Evolutionary conservation across 495 filamentous ascomycete genomes (phyloP), one percentile per base, ranked within the genome.

Genomic region (Lasiosphaeria miniovina): DNA sequence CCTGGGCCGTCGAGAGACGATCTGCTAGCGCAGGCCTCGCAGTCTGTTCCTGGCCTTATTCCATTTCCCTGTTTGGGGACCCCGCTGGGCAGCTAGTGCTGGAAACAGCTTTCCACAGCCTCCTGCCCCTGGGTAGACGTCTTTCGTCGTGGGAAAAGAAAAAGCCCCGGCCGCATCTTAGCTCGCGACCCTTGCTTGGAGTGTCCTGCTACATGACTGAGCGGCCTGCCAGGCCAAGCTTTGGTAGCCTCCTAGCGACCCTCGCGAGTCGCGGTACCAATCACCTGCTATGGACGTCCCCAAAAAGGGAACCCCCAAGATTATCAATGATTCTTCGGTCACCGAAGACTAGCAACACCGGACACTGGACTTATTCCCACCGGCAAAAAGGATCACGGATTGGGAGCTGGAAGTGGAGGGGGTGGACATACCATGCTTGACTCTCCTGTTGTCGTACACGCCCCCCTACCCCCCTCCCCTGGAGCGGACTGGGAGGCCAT

Each of bases 181-280:
- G 55, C 46, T 57, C 56, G 36, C 61, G 55, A 59, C 60, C 65
- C 61, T 58, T 65, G 62, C 62, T 62, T 64, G 62, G 60, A 64
- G 48, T 36, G 50, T 60, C 60, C 65, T 60, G 65, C 58, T 62
- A 65, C 62, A 55, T 62, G 61, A 41, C 59, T 63, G 52, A 54
- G 60, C 59, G 57, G 53, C 49, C 58, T 59, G 83, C 64, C 87
- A 89, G 52, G 81, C 88, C 60, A 45, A 60, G 61, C 41, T 58
- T 91, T 82, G 88, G 57, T 41, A 51, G 14, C 60, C 53, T 52
- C 55, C 38, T 41, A 45, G 49, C 38, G 53, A 59, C 58, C 58
- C 49, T 57, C 59, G 61, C 66, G 87, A 85, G 52, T 59, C 61
- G 65, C 69, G 59, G 64, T 65, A 74, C 67, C 66, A 67, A 66